Conservation (phyloP, 169 alveolate species). For the Plasmodium falciparum region DNA sequence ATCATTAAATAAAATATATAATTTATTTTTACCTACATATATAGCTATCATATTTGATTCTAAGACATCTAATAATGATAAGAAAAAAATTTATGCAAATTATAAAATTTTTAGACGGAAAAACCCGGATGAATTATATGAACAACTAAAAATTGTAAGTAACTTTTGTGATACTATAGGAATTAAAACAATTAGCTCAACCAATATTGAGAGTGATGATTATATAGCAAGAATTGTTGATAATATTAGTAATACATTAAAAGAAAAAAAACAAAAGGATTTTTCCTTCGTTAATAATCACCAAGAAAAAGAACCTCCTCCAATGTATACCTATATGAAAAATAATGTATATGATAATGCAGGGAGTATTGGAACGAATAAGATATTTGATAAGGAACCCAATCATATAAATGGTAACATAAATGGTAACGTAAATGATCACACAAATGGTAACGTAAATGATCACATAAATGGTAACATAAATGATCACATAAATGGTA, state of each 20-base stretch:
- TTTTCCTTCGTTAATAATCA: neutral
- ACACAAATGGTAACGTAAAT: too few species aligned
- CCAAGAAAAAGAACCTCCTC: neutral
- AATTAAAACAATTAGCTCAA: conserved; percentile 78
- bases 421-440: too few species aligned
- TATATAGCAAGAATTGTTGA: conserved; percentile 81
- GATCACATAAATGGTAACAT: too few species aligned
- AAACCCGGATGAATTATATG: conserved; percentile 79
- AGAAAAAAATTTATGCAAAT: conserved; percentile 84
- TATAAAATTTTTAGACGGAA: conserved; percentile 82
- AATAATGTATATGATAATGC: too few species aligned
- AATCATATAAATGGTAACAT: too few species aligned
- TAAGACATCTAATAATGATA: conserved; percentile 83
- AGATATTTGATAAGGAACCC: too few species aligned
- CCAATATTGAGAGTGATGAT: conserved; percentile 85
- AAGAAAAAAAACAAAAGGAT: neutral
- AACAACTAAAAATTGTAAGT: conserved; percentile 82
- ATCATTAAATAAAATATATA: conserved; percentile 80
- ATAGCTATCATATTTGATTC: conserved; percentile 84
- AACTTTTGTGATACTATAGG: conserved; percentile 85
- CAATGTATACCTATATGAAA: too few species aligned
- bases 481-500: too few species aligned
- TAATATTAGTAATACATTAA: conserved; percentile 66
- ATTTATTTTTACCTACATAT: conserved; percentile 81
- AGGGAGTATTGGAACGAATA: too few species aligned